A percentile compares a stretch with the other conserved stretches of the same genome.
These are phyloP conservation scores for Solanum appendiculatum DNA, from an alignment of 257 asterid genomes.

Conservation along the genomic window DNA sequence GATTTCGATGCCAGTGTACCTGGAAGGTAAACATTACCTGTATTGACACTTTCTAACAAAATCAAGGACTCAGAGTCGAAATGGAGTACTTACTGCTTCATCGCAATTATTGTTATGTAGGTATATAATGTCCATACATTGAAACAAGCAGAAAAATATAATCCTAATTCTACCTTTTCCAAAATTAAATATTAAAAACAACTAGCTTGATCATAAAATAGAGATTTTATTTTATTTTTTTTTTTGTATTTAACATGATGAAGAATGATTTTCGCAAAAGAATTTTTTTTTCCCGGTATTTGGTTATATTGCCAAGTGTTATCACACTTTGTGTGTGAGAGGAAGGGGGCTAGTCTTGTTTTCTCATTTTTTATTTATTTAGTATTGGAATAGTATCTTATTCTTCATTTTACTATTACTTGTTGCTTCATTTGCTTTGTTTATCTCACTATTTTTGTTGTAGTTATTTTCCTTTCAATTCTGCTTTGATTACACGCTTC, in stretches of 20 bases:
- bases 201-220: not conserved
- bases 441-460: too few relatives aligned
- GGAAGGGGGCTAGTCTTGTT: too few relatives aligned
- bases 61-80: not conserved
- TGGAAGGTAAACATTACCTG: slow-evolving; percentile 81
- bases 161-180: not conserved
- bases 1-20: slow-evolving; percentile 86
- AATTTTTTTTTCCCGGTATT: not conserved
- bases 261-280: not conserved
- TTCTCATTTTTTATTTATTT: not conserved
- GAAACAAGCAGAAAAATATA: not conserved
- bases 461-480: too few relatives aligned
- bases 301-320: not conserved
- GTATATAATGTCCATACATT: not conserved
- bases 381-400: not conserved
- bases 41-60: too few relatives aligned
- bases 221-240: too few relatives aligned
- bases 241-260: not conserved
- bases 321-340: too few relatives aligned
- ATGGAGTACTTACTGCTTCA: not conserved
- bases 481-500: too few relatives aligned
- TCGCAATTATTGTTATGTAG: accelerated
- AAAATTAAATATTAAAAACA: not conserved
- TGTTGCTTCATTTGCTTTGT: not conserved
- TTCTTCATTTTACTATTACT: not conserved